A percentile compares a stretch with the other conserved stretches of the same genome.
Conservation (phyloP, 495 filamentous ascomycete species). For the Parachaetomium inaequale region DNA sequence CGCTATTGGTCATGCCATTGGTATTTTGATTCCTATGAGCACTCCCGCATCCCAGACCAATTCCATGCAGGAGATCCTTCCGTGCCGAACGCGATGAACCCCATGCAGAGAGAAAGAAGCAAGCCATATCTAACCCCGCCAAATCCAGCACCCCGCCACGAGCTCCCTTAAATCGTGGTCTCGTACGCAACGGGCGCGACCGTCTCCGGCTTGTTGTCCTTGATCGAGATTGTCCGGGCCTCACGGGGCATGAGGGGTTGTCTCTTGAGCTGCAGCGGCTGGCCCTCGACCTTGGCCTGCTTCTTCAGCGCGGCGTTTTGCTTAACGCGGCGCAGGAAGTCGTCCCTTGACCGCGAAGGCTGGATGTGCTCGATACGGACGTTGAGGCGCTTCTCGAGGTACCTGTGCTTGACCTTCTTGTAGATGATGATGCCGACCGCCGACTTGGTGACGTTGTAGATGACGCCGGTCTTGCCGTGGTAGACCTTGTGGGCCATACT, state of each 20-base stretch:
- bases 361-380: conserved; percentile 96
- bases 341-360: conserved; percentile 88
- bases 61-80: conserved; percentile 38
- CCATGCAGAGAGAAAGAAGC: conserved; percentile 38
- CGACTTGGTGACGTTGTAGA: conserved; percentile 97
- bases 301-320: conserved; percentile 85
- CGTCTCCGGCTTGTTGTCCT: conserved; percentile 82
- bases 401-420: conserved; percentile 96
- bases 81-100: conserved; percentile 40
- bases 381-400: conserved; percentile 99
- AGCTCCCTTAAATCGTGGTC: conserved; percentile 80
- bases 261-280: conserved; percentile 85
- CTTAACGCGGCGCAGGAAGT: conserved; percentile 95
- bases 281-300: conserved; percentile 85
- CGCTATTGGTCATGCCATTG: conserved; percentile 36
- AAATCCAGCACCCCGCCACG: conserved; percentile 18
- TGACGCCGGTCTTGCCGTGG: conserved; percentile 96
- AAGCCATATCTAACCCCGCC: conserved; percentile 32
- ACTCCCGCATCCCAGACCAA: conserved; percentile 40
- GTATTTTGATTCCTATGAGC: conserved; percentile 43
- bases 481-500: conserved; percentile 99
- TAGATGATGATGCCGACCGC: conserved; percentile 97
- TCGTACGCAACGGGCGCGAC: conserved; percentile 91
- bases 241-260: conserved; percentile 76
- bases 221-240: conserved; percentile 68